Evolutionary conservation across 2,329 filamentous ascomycete species (phyloP).

Genomic region (Fusarium zealandicum): DNA sequence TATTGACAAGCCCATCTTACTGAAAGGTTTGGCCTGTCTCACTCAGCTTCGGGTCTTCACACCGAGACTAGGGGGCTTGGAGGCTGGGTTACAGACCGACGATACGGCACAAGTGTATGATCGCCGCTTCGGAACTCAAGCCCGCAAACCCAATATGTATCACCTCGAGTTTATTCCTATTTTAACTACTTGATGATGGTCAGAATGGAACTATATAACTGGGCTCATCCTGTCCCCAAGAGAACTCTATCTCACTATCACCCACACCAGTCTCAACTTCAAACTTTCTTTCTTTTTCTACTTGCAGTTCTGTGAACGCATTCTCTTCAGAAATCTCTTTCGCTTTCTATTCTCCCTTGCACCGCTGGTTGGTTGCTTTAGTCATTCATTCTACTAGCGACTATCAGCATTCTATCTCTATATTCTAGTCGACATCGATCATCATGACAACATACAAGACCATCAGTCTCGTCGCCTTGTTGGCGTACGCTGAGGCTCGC

Average conservation of each 20-base stretch:
- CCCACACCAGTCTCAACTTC: slow-evolving; percentile 22
- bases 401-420: slow-evolving; percentile 3
- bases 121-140: slow-evolving; percentile 12
- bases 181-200: slow-evolving; percentile 20
- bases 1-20: background rate
- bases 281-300: slow-evolving; percentile 22
- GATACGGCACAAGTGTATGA: slow-evolving; percentile 25
- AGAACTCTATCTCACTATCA: slow-evolving; percentile 20
- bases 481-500: slow-evolving; percentile 59
- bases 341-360: slow-evolving; percentile 23
- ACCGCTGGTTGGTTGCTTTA: slow-evolving; percentile 35
- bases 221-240: slow-evolving; percentile 21
- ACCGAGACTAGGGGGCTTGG: background rate
- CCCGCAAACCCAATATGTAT: slow-evolving; percentile 8
- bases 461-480: slow-evolving; percentile 26
- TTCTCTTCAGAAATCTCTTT: slow-evolving; percentile 39
- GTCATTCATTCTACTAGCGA: slow-evolving; percentile 13
- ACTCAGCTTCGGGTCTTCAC: slow-evolving; percentile 1
- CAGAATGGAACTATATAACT: slow-evolving; percentile 34
- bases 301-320: slow-evolving; percentile 43
- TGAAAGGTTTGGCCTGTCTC: slow-evolving; percentile 4
- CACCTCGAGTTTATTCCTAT: slow-evolving; percentile 26
- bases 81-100: slow-evolving; percentile 5
- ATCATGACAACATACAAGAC: slow-evolving; percentile 28
- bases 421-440: background rate